Evolutionary conservation across 2,329 filamentous ascomycete species (phyloP).

Genomic region (Fusarium acutatum): DNA sequence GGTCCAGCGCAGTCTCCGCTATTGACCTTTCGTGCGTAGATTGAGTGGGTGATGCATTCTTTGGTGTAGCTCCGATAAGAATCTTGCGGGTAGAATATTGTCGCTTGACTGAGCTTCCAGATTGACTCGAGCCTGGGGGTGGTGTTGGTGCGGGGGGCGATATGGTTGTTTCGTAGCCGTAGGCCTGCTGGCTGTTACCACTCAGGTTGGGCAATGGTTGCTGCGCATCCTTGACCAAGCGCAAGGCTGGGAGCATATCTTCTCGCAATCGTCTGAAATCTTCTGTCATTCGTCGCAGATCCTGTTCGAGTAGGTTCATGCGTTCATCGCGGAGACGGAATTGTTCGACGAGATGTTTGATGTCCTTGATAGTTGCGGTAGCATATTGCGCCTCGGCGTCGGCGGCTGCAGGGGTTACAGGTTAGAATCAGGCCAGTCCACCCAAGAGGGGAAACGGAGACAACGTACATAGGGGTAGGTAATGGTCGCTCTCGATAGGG

Average conservation of each 20-base stretch:
- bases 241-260: conserved; percentile 89
- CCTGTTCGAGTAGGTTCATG: conserved; percentile 82
- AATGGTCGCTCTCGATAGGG: conserved; percentile 90
- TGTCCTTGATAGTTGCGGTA: conserved; percentile 90
- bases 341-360: conserved; percentile 89
- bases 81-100: conserved; percentile 82
- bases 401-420: conserved; percentile 68
- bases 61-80: conserved; percentile 75
- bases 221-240: conserved; percentile 89
- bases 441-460: conserved; percentile 14
- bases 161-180: conserved; percentile 59
- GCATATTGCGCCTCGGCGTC: conserved; percentile 88
- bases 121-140: conserved; percentile 58
- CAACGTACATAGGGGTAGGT: conserved; percentile 82
- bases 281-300: conserved; percentile 83
- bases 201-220: conserved; percentile 76
- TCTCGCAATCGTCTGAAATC: conserved; percentile 90
- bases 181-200: conserved; percentile 50
- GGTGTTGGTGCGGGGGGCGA: conserved; percentile 68
- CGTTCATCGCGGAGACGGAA: conserved; percentile 90
- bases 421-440: conserved; percentile 35
- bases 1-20: conserved; percentile 73
- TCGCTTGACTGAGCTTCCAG: conserved; percentile 66
- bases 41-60: conserved; percentile 79
- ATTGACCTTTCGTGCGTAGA: conserved; percentile 72